Conservation (phyloP, 257 asterid species). For the Paraleonurus japonicus region DNA sequence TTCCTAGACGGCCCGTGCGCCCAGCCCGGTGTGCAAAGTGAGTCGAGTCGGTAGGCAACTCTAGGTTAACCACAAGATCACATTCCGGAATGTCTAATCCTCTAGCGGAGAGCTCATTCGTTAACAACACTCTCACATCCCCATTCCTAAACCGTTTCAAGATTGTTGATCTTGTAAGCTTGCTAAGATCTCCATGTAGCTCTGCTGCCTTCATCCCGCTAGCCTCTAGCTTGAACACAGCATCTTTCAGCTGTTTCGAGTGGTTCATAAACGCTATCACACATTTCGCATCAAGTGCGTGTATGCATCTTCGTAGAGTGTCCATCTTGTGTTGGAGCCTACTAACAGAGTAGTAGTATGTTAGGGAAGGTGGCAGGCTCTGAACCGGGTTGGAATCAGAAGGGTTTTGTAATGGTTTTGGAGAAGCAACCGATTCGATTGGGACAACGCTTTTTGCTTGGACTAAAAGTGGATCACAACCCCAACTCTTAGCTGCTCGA, state of each 20-base stretch:
- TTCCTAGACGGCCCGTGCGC: conserved; percentile 87
- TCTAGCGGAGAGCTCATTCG: conserved; percentile 95
- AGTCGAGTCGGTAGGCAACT: conserved; percentile 77
- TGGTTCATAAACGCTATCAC: conserved; percentile 94
- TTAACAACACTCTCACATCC: conserved; percentile 74
- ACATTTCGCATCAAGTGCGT: conserved; percentile 78
- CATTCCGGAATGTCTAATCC: conserved; percentile 95
- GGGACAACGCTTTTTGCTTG: conserved; percentile 70
- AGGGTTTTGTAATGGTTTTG: conserved; percentile 44
- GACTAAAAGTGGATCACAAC: conserved; percentile 79
- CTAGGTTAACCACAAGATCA: conserved; percentile 94
- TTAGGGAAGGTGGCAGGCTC: conserved; percentile 83
- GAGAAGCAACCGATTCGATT: conserved; percentile 50
- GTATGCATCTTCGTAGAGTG: conserved; percentile 74
- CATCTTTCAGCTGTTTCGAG: conserved; percentile 78
- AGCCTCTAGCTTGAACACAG: conserved; percentile 87
- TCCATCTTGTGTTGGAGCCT: conserved; percentile 94
- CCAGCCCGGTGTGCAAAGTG: conserved; percentile 99
- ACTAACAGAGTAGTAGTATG: conserved; percentile 69
- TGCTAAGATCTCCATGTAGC: conserved; percentile 85
- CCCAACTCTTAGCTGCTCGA: conserved; percentile 94
- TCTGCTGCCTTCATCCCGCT: conserved; percentile 90
- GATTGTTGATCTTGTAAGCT: conserved; percentile 77
- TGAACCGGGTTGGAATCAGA: conserved; percentile 45
- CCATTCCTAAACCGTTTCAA: conserved; percentile 74